Evolutionary conservation across 2,329 filamentous ascomycete species (phyloP).

Genomic region (Aspergillus cejpii): DNA sequence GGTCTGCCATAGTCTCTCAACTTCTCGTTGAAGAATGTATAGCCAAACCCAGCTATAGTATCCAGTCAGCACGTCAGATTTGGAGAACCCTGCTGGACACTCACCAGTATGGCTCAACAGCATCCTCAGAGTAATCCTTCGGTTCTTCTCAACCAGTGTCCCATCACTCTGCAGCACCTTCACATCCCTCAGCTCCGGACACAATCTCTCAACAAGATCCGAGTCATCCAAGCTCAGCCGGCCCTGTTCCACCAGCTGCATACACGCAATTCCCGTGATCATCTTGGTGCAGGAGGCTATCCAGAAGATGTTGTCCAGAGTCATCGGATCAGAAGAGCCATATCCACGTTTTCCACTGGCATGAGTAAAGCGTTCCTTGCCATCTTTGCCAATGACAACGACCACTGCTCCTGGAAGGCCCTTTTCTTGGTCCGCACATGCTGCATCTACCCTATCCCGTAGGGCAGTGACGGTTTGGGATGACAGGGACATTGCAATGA

Average conservation of each 20-base stretch:
- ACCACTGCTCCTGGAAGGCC: constrained; percentile 45
- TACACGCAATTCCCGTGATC: constrained; percentile 40
- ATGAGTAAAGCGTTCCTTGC: constrained; percentile 45
- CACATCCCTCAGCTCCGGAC: constrained; percentile 41
- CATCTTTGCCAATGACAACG: constrained; percentile 45
- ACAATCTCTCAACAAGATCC: constrained; percentile 35
- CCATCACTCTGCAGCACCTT: constrained; percentile 38
- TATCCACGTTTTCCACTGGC: constrained; percentile 45
- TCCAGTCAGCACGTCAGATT: constrained; percentile 17
- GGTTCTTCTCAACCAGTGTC: constrained; percentile 39
- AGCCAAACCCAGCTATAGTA: constrained; percentile 49
- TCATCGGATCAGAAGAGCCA: constrained; percentile 47
- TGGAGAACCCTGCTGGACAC: too few relatives aligned
- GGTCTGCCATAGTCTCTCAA: constrained; percentile 46
- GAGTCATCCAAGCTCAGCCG: constrained; percentile 39
- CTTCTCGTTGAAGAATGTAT: constrained; percentile 49
- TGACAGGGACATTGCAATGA: too few relatives aligned
- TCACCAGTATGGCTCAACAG: constrained; percentile 46
- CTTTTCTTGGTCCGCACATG: constrained; percentile 22
- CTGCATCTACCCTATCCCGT: background rate
- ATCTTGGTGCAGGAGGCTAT: constrained; percentile 50
- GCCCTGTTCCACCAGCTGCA: constrained; percentile 45
- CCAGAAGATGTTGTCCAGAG: constrained; percentile 55
- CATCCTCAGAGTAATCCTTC: constrained; percentile 52
- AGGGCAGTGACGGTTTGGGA: background rate